Evolutionary conservation across 805 yeast genomes (phyloP).

Genomic region (Schwanniomyces polymorphus): DNA sequence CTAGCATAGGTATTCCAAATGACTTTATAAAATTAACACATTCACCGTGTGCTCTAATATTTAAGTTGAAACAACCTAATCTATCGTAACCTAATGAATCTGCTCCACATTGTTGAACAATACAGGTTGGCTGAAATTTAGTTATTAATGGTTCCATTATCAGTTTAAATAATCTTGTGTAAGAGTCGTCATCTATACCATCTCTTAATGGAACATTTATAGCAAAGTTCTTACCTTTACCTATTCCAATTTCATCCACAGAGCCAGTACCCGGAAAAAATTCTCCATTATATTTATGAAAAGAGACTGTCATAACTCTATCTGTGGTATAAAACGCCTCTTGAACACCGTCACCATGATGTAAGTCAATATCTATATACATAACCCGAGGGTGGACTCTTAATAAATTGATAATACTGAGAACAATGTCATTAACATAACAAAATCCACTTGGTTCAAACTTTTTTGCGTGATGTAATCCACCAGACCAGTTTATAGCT

Average conservation of each 20-base stretch:
- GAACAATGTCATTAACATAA: slow-evolving; percentile 90
- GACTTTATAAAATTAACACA: slow-evolving; percentile 88
- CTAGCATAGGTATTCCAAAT: slow-evolving; percentile 87
- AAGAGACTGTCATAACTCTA: slow-evolving; percentile 93
- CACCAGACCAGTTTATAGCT: slow-evolving; percentile 96
- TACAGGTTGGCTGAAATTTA: slow-evolving; percentile 89
- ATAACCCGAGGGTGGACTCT: slow-evolving; percentile 90
- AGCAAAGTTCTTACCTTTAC: slow-evolving; percentile 84
- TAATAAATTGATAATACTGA: slow-evolving; percentile 80
- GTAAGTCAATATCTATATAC: slow-evolving; percentile 92
- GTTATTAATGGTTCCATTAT: slow-evolving; percentile 88
- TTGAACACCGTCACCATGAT: slow-evolving; percentile 98
- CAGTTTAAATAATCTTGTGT: slow-evolving; percentile 72
- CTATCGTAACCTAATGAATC: slow-evolving; percentile 93
- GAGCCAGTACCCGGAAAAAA: slow-evolving; percentile 98
- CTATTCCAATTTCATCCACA: slow-evolving; percentile 84
- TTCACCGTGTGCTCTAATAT: slow-evolving; percentile 92
- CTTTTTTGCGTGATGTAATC: slow-evolving; percentile 95
- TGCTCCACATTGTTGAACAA: slow-evolving; percentile 97
- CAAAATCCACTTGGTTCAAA: slow-evolving; percentile 94
- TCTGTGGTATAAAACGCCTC: slow-evolving; percentile 95
- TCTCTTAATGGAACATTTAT: slow-evolving; percentile 91
- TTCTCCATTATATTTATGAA: slow-evolving; percentile 91
- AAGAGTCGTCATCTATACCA: slow-evolving; percentile 93
- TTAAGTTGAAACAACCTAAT: slow-evolving; percentile 88